phyloP scores from a whole-genome alignment of 2,329 filamentous ascomycete species.

The Hymenoscyphus scutula region DNA sequence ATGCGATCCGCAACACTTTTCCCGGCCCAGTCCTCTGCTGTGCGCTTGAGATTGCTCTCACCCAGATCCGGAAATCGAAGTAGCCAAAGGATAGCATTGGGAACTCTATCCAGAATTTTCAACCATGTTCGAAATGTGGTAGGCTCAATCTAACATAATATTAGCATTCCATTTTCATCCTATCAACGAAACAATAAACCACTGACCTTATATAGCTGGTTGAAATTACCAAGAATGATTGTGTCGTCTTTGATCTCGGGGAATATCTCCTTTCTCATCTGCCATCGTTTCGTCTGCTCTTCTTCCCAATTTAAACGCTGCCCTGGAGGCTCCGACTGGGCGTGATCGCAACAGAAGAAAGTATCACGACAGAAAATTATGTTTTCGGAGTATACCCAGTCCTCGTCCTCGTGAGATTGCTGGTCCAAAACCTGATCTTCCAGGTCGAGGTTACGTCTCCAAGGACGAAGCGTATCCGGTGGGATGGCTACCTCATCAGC shows the following conservation, averaged over 20 bases:
- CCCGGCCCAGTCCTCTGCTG: constrained; percentile 80
- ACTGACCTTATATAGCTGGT: constrained; percentile 93
- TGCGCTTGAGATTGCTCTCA: constrained; percentile 78
- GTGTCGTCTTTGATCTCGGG: constrained; percentile 76
- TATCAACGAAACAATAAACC: neutral
- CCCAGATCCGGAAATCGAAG: constrained; percentile 95
- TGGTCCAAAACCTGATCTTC: constrained; percentile 68
- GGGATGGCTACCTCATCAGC: constrained; percentile 88
- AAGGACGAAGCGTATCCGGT: constrained; percentile 73
- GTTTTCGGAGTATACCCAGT: constrained; percentile 96
- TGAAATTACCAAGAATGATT: constrained; percentile 96
- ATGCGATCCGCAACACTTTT: constrained; percentile 81
- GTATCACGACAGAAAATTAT: constrained; percentile 92
- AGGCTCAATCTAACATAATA: constrained; percentile 74
- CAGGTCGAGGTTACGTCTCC: constrained; percentile 70
- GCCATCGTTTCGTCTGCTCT: constrained; percentile 79
- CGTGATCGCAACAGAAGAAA: constrained; percentile 97
- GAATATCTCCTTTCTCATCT: constrained; percentile 90
- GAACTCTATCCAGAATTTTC: constrained; percentile 79
- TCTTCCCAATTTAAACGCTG: constrained; percentile 73
- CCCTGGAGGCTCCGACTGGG: constrained; percentile 80
- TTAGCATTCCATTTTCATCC: neutral
- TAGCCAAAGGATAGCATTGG: constrained; percentile 90
- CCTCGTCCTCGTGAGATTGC: constrained; percentile 57
- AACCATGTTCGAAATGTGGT: constrained; percentile 96